Base-by-base conservation (phyloP, 164 flowering plant genomes). In the Piper longum region DNA sequence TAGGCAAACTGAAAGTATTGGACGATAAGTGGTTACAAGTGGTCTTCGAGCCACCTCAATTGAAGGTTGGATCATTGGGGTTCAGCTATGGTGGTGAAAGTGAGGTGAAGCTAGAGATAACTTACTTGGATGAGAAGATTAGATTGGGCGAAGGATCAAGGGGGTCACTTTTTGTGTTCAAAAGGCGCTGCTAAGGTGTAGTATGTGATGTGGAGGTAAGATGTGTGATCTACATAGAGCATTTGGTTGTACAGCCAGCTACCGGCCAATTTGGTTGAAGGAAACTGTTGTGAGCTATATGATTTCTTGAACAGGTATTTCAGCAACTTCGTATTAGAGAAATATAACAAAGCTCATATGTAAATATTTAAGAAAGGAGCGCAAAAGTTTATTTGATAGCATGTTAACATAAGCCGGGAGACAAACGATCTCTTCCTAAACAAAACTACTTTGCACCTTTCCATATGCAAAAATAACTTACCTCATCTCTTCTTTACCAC, bases 11-110 rank as follows among this genome's bases (percentile, higher is more conserved):
- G 73, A 88, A 56, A 43, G 86, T 70, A 26, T 69, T 88, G 70
- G 97, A 90, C 69, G 78, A 77, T 1, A 78, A 82, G 63, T 93
- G 99, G 98, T 79, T 93, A 64, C 90, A 88, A 76, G 99, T 93
- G 4, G 71, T 90, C 59, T 93, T 93, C 63, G 91, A 90, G 77
- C 74, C 99, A 41, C 99, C 99, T n/a, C 77, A 83, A 67, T 77
- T 93, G 43, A 90, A 83, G 74, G 68, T 93, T 1, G 99, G 95
- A 66, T 73, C 73, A n/a, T 39, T 83, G 64, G 84, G 83, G 70
- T 85, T 90, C 62, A 67, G 55, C 44, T 93, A 85, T 57, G 97
- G 96, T 36, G 85, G 90, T 18, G 73, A 88, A 71, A 93, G 97
- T 71, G 96, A 93, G 67, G 99, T 93, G 11, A 83, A 86, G 75